Percentiles rank a stretch among this genome's conserved stretches.
Conservation (phyloP, 441 rosid species). For the Mallotus repandus region DNA sequence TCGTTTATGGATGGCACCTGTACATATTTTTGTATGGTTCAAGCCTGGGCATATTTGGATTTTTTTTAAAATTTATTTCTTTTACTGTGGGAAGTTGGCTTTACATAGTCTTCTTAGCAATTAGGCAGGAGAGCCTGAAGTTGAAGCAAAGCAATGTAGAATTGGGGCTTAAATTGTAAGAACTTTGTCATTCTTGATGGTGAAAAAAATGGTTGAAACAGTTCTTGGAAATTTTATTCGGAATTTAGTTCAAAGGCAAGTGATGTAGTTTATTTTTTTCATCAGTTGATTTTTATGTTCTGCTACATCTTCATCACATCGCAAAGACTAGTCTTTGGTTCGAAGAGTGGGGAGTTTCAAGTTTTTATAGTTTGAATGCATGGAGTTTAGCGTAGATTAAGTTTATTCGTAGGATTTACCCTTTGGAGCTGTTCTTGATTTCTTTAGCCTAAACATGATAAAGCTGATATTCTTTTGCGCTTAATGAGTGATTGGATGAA, state of each 20-base stretch:
- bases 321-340: not conserved
- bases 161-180: slow-evolving; percentile 34
- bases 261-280: not conserved
- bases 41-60: slow-evolving; percentile 27
- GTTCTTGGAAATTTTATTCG: slow-evolving; percentile 12
- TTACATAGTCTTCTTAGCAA: slow-evolving; percentile 5
- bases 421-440: too few relatives aligned
- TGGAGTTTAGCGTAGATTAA: too few relatives aligned
- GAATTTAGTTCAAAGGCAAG: not conserved
- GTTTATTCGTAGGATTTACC: too few relatives aligned
- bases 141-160: slow-evolving; percentile 10
- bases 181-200: slow-evolving; percentile 28
- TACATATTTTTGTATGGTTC: slow-evolving; percentile 42
- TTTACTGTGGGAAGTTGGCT: slow-evolving; percentile 26
- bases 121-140: slow-evolving; percentile 13
- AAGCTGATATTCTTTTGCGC: too few relatives aligned
- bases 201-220: slow-evolving; percentile 21
- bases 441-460: too few relatives aligned
- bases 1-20: slow-evolving; percentile 33
- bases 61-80: not conserved
- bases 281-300: not conserved
- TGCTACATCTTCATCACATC: not conserved
- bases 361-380: too few relatives aligned
- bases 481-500: too few relatives aligned
- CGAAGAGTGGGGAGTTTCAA: not conserved